A percentile compares a stretch with the other conserved stretches of the same genome.
These are phyloP conservation scores for Silene uniflora DNA, from an alignment of 148 eudicot genomes.

Conservation along the genomic window DNA sequence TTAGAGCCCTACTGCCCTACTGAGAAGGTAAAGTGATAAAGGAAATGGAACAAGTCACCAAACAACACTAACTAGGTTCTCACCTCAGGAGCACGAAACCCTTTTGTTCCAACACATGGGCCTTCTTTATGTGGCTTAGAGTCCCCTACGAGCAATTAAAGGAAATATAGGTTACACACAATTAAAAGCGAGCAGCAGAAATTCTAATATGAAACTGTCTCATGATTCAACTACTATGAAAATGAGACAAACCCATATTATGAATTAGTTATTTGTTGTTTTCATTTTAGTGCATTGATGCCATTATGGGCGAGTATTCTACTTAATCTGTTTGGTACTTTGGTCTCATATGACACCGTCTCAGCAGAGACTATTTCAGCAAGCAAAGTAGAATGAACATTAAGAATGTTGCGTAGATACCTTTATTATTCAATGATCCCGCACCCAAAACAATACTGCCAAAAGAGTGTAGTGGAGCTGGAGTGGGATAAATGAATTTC, in stretches of 20 bases:
- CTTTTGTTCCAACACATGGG: slow-evolving; percentile 94
- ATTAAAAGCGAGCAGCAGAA: background rate
- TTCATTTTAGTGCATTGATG: background rate
- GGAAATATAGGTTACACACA: slow-evolving; percentile 6
- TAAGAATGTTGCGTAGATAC: slow-evolving; percentile 23
- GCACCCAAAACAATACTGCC: slow-evolving; percentile 63
- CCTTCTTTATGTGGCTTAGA: slow-evolving; percentile 69
- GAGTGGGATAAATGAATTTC: slow-evolving; percentile 51
- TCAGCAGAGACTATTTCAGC: background rate
- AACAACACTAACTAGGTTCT: slow-evolving; percentile 18
- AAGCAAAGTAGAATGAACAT: background rate
- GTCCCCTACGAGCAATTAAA: slow-evolving; percentile 37
- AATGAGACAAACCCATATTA: background rate
- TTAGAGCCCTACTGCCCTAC: too few species aligned
- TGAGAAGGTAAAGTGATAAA: too few species aligned
- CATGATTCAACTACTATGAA: background rate
- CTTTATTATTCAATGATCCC: slow-evolving; percentile 55
- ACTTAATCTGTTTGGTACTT: background rate
- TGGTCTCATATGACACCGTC: too few species aligned
- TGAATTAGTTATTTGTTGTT: too few species aligned
- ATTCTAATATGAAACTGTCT: background rate
- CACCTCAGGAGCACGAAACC: slow-evolving; percentile 99
- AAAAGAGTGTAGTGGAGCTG: slow-evolving; percentile 72
- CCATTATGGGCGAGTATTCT: background rate
- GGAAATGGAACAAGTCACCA: background rate